A percentile compares a stretch with the other conserved stretches of the same genome.
Evolutionary conservation across 257 asterid genomes (phyloP).

Genomic region (Plantago elongata): DNA sequence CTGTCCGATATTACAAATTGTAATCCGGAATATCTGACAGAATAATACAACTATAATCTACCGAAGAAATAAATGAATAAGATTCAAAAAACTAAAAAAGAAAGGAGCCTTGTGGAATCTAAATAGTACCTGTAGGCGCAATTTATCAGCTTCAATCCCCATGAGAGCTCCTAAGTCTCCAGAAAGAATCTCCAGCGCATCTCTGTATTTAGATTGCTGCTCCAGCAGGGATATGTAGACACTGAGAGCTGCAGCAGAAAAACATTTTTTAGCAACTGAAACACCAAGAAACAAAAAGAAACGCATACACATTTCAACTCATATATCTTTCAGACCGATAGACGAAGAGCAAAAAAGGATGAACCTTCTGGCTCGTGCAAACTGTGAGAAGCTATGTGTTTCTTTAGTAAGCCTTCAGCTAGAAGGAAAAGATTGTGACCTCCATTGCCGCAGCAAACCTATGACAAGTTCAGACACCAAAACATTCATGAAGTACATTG

Average conservation of each 20-base stretch:
- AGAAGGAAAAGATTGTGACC: constrained; percentile 68
- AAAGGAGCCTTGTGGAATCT: constrained; percentile 13
- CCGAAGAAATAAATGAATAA: neutral
- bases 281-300: neutral
- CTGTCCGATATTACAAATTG: no score
- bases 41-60: constrained; percentile 1
- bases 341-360: constrained; percentile 16
- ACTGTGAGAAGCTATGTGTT: constrained; percentile 84
- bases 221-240: constrained; percentile 83
- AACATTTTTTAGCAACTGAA: constrained; percentile 31
- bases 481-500: constrained; percentile 20
- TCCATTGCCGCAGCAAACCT: constrained; percentile 86
- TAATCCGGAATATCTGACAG: neutral
- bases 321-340: constrained; percentile 19
- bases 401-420: constrained; percentile 96
- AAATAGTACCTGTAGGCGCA: constrained; percentile 81
- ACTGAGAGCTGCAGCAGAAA: constrained; percentile 76
- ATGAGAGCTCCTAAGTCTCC: constrained; percentile 92
- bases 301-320: neutral
- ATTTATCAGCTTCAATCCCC: constrained; percentile 84
- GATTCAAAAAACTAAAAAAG: neutral
- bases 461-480: constrained; percentile 26
- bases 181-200: constrained; percentile 78
- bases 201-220: constrained; percentile 75
- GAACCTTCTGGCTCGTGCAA: constrained; percentile 96